Percentiles rank a stretch among this genome's conserved stretches.
Conservation (phyloP, 148 eudicot species). For the Pharnaceum exiguum region DNA sequence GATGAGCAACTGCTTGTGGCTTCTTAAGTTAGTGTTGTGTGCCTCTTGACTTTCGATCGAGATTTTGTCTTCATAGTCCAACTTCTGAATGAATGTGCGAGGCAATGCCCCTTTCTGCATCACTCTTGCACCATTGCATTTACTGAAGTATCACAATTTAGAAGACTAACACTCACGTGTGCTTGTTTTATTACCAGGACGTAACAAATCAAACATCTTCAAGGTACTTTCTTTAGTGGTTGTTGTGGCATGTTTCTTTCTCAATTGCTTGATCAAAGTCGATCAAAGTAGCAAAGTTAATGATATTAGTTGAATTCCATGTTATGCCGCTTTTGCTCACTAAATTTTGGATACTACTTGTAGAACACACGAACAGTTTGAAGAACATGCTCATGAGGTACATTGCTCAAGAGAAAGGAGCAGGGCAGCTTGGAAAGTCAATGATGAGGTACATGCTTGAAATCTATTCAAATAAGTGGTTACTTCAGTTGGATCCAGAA, state of each 20-base stretch:
- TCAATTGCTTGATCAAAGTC: background rate
- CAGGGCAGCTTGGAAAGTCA: slow-evolving; percentile 76
- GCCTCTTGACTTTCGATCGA: background rate
- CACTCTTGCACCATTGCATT: background rate
- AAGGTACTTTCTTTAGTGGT: slow-evolving; percentile 1
- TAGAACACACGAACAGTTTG: slow-evolving; percentile 36
- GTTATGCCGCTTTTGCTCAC: background rate
- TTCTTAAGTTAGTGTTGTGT: no score
- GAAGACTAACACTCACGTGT: background rate
- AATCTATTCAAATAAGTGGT: background rate
- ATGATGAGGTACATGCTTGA: slow-evolving; percentile 54
- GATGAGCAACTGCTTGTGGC: no score
- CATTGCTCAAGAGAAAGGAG: slow-evolving; percentile 96
- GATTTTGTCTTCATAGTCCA: no score
- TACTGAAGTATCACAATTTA: background rate
- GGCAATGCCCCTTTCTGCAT: no score
- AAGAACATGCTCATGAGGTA: slow-evolving; percentile 42
- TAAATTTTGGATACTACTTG: background rate
- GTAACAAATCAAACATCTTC: slow-evolving; percentile 3
- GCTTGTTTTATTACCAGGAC: slow-evolving; percentile 14
- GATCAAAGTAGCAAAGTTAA: no score
- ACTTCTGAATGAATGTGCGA: background rate
- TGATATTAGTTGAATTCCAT: background rate
- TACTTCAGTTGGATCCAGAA: background rate
- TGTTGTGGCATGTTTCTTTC: background rate